Evolutionary conservation across 345 rosid species (phyloP).

Genomic region (Chamaenerion angustifolium): DNA sequence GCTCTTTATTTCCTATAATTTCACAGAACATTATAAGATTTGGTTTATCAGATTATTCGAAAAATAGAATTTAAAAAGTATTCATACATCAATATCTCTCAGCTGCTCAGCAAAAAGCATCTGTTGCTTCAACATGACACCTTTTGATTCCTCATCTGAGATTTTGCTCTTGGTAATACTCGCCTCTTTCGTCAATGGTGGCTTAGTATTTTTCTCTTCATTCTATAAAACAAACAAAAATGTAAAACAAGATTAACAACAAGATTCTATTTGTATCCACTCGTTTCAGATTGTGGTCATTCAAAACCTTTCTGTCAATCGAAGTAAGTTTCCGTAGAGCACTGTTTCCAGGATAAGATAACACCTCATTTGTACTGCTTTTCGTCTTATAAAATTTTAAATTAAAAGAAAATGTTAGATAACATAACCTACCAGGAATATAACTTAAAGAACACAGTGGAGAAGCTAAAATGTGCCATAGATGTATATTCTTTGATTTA

Average conservation of each 20-base stretch:
- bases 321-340: constrained; percentile 24
- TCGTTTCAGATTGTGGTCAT: too few species aligned
- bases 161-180: constrained; percentile 18
- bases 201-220: constrained; percentile 39
- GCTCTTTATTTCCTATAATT: constrained; percentile 53
- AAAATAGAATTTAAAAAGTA: too few species aligned
- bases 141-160: constrained; percentile 38
- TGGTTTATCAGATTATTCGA: too few species aligned
- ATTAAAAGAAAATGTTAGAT: not conserved
- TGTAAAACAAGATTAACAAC: too few species aligned
- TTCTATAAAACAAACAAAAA: constrained; percentile 18
- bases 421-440: too few species aligned
- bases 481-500: not conserved
- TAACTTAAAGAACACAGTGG: too few species aligned
- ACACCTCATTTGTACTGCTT: constrained; percentile 24
- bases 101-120: constrained; percentile 62
- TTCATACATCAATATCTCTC: constrained; percentile 46
- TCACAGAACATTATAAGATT: not conserved
- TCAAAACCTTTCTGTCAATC: constrained; percentile 32
- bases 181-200: constrained; percentile 29
- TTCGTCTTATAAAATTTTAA: constrained; percentile 21
- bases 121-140: constrained; percentile 29
- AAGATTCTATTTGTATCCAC: too few species aligned
- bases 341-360: constrained; percentile 23
- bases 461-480: too few species aligned